These are phyloP conservation scores for Leccinum disarticulatum DNA, from an alignment of 768 basidiomycete species.

Conservation along the genomic window DNA sequence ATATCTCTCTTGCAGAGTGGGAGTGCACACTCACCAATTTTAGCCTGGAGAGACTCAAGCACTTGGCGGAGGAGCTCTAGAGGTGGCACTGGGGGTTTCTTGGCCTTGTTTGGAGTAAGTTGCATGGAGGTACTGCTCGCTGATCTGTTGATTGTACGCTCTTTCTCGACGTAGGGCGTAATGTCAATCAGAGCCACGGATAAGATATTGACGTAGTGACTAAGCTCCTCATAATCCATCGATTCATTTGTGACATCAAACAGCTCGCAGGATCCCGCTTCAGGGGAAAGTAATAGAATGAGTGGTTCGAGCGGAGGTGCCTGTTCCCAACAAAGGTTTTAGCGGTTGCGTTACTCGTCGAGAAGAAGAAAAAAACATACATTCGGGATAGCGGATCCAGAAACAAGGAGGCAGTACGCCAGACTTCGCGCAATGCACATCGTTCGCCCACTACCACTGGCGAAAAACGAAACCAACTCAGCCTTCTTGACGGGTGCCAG, in stretches of 20 bases:
- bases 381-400: neutral
- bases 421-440: slow-evolving; percentile 58
- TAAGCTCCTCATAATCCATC: slow-evolving; percentile 63
- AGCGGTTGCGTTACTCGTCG: neutral
- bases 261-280: slow-evolving; percentile 39
- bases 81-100: slow-evolving; percentile 37
- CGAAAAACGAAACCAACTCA: slow-evolving; percentile 49
- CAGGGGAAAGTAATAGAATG: slow-evolving; percentile 48
- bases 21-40: slow-evolving; percentile 51
- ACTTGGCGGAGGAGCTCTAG: slow-evolving; percentile 49
- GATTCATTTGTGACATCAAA: slow-evolving; percentile 55
- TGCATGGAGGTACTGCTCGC: slow-evolving; percentile 11
- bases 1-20: neutral
- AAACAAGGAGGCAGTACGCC: slow-evolving; percentile 41
- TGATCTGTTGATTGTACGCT: slow-evolving; percentile 29
- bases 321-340: slow-evolving; percentile 35
- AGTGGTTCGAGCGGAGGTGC: slow-evolving; percentile 54
- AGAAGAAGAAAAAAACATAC: slow-evolving; percentile 17
- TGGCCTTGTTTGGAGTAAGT: slow-evolving; percentile 28
- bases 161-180: slow-evolving; percentile 52
- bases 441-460: slow-evolving; percentile 47
- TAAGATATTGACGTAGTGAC: slow-evolving; percentile 56
- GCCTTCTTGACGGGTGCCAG: slow-evolving; percentile 52
- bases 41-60: slow-evolving; percentile 55
- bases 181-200: slow-evolving; percentile 58